Conservation (phyloP, 2,329 filamentous ascomycete genomes). For the Hirsutella thompsonii region DNA sequence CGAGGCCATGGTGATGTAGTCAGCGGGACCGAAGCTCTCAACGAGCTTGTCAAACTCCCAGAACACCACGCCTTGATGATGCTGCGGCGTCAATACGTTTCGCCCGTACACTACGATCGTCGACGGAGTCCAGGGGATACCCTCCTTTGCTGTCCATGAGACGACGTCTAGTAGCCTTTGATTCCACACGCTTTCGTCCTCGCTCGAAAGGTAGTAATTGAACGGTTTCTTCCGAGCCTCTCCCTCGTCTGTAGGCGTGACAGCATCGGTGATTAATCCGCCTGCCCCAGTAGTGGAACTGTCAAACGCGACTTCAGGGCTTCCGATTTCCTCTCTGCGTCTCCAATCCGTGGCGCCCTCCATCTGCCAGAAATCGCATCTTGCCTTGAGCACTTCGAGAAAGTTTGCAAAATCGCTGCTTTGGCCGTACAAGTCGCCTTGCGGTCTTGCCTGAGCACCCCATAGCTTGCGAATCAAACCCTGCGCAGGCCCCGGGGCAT, state of each 20-base stretch:
- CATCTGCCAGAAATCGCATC: slow-evolving; percentile 79
- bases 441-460: slow-evolving; percentile 20
- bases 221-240: slow-evolving; percentile 13
- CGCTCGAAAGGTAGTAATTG: slow-evolving; percentile 15
- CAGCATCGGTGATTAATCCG: neutral
- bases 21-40: slow-evolving; percentile 58
- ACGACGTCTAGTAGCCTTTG: slow-evolving; percentile 10
- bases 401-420: slow-evolving; percentile 66
- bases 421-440: slow-evolving; percentile 41
- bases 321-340: slow-evolving; percentile 30
- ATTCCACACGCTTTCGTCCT: slow-evolving; percentile 17
- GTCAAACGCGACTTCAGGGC: slow-evolving; percentile 1
- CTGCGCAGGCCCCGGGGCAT: slow-evolving; percentile 40
- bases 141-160: slow-evolving; percentile 9
- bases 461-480: slow-evolving; percentile 37
- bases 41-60: slow-evolving; percentile 62
- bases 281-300: neutral
- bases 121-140: slow-evolving; percentile 27
- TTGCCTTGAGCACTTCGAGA: slow-evolving; percentile 59
- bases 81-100: slow-evolving; percentile 42
- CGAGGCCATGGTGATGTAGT: slow-evolving; percentile 72
- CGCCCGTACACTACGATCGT: slow-evolving; percentile 49
- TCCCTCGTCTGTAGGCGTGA: neutral
- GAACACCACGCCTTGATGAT: slow-evolving; percentile 42
- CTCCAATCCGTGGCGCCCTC: slow-evolving; percentile 63